Evolutionary conservation across 306 rosid genomes (phyloP).

Genomic region (Prinsepia uniflora): DNA sequence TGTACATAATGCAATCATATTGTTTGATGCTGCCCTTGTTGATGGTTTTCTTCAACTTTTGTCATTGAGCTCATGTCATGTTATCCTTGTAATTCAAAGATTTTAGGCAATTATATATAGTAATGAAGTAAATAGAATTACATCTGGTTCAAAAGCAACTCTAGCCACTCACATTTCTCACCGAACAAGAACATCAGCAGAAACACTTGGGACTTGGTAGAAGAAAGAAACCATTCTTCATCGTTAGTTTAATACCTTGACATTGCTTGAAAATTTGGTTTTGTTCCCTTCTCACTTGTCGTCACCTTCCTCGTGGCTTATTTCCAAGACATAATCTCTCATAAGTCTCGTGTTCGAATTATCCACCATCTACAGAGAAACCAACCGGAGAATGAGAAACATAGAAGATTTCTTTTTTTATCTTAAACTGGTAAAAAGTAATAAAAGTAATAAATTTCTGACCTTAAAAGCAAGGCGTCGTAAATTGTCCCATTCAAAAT

Average conservation of each 20-base stretch:
- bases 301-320: slow-evolving; percentile 48
- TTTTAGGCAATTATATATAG: background rate
- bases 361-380: slow-evolving; percentile 57
- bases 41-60: background rate
- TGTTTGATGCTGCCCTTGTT: too few relatives aligned
- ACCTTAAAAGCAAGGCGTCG: slow-evolving; percentile 67
- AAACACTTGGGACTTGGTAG: background rate
- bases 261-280: slow-evolving; percentile 1
- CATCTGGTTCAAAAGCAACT: background rate
- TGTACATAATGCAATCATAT: too few relatives aligned
- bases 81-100: background rate
- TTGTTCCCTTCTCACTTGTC: slow-evolving; percentile 38
- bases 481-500: slow-evolving; percentile 90
- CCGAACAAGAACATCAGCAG: background rate
- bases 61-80: background rate
- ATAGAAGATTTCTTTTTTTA: background rate
- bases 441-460: slow-evolving; percentile 2
- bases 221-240: background rate
- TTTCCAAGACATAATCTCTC: slow-evolving; percentile 73
- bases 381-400: slow-evolving; percentile 1
- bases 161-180: background rate
- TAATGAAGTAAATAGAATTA: background rate
- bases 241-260: background rate
- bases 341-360: slow-evolving; percentile 74
- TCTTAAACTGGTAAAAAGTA: background rate